A percentile compares a stretch with the other conserved stretches of the same genome.
Conservation (phyloP, 192 early-diverging fungal genomes). For the Linnemannia zychae region DNA sequence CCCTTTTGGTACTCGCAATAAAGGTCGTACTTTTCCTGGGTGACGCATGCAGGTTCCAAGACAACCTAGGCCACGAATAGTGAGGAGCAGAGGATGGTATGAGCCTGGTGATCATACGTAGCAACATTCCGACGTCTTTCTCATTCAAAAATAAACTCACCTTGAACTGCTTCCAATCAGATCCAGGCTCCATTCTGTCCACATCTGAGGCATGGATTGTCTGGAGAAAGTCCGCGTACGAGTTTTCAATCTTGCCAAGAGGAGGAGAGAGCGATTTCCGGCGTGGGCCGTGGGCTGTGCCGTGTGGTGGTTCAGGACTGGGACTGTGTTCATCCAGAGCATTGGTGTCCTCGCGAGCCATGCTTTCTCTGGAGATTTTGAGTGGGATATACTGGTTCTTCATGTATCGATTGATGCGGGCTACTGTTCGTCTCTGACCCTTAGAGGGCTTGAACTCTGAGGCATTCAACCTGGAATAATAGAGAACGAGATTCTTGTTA, state of each 20-base stretch:
- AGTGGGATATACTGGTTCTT: slow-evolving; percentile 54
- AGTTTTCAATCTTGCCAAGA: slow-evolving; percentile 20
- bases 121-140: neutral
- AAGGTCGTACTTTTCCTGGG: slow-evolving; percentile 81
- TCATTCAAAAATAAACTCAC: slow-evolving; percentile 8
- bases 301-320: slow-evolving; percentile 28
- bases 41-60: slow-evolving; percentile 75
- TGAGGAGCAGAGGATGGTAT: too few relatives aligned
- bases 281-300: neutral
- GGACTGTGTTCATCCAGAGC: slow-evolving; percentile 36
- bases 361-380: slow-evolving; percentile 46
- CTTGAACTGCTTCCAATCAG: slow-evolving; percentile 42
- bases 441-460: slow-evolving; percentile 69
- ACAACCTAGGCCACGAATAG: slow-evolving; percentile 55
- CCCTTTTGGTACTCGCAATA: slow-evolving; percentile 86
- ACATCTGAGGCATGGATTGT: slow-evolving; percentile 35
- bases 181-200: slow-evolving; percentile 14
- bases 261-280: slow-evolving; percentile 49
- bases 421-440: slow-evolving; percentile 73
- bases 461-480: slow-evolving; percentile 62
- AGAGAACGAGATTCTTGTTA: neutral
- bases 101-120: slow-evolving; percentile 3
- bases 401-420: slow-evolving; percentile 72
- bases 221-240: slow-evolving; percentile 42
- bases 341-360: slow-evolving; percentile 31